Evolutionary conservation across 129 eudicot species (phyloP), one percentile per base, ranked within the genome.

Genomic region (Artemisia annua): DNA sequence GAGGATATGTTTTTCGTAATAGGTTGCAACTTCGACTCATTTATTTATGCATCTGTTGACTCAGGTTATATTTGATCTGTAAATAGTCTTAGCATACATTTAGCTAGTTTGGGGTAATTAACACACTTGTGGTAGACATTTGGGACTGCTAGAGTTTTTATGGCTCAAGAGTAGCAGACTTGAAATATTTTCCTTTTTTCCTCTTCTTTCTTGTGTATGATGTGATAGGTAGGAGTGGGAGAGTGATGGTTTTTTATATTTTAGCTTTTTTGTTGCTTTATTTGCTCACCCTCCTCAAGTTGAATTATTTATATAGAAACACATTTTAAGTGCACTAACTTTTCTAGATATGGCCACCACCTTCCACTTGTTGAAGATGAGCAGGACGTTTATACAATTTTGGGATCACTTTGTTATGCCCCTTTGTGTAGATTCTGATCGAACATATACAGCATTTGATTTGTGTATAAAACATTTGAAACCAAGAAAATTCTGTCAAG

Each of bases 241-340:
- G 82, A 78, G 78, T 78, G 82, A 78, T 71, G 82, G 78, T 64
- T 78, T 78, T 46, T 71, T 71, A 78, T 71, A 71, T 54, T 59
- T 28, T 71, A 53, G 52, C 78, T 56, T 78, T 78, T 64, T 30
- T 20, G 39, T 77, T 71, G 73, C 82, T 78, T 78, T 78, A 64
- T 71, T 72, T 71, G 73, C 73, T 78, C 82, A 78, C 82, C 73
- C 35, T 78, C 73, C 73, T 71, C 82, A 71, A 78, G 61, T 78
- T 71, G 82, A 71, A 54, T 78, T 71, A 57, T 78, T 57, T 71
- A 78, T 64, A 63, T 71, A 13, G 26, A 43, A 53, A 78, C 56
- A 77, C 39, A 62, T 52, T 30, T 70, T 48, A 78, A 78, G 82
- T 71, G 82, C 73, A 63, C 78, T 66, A 71, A 46, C 82, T 71